Percentiles rank a stretch among this genome's conserved stretches.
Evolutionary conservation across 1,139 yeast species (phyloP).

Genomic region (Debaryomycetaceae sp.): DNA sequence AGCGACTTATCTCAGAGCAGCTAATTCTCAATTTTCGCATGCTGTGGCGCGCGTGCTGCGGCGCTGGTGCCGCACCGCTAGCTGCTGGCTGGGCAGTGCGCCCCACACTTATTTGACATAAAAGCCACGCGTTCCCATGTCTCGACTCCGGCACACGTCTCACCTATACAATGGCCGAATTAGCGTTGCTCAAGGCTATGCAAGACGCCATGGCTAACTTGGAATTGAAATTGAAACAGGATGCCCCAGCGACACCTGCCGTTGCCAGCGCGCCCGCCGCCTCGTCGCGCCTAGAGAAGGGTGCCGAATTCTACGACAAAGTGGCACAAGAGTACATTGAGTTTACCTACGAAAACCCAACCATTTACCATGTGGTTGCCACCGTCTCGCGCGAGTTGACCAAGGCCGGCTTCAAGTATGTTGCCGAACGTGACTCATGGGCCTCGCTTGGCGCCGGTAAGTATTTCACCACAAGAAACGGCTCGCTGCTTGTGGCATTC

Average conservation of each 20-base stretch:
- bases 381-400: conserved; percentile 39
- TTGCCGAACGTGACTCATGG: conserved; percentile 52
- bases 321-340: conserved; percentile 50
- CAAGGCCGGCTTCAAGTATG: conserved; percentile 48
- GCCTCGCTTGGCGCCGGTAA: conserved; percentile 34
- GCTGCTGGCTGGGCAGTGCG: too few relatives aligned
- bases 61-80: too few relatives aligned
- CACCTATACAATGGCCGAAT: conserved; percentile 4
- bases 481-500: conserved; percentile 54
- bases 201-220: conserved; percentile 5
- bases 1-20: too few relatives aligned
- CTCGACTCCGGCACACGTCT: too few relatives aligned
- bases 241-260: too few relatives aligned
- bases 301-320: conserved; percentile 22
- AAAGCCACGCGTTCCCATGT: too few relatives aligned
- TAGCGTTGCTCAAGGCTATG: conserved; percentile 6
- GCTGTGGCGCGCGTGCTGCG: too few relatives aligned
- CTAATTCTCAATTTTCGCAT: too few relatives aligned
- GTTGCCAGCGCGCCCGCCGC: conserved; percentile 1
- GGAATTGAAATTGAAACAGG: conserved; percentile 4
- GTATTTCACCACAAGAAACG: conserved; percentile 55
- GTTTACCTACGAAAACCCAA: conserved; percentile 58
- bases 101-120: too few relatives aligned
- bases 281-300: background rate
- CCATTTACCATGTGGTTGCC: conserved; percentile 56